Base-by-base conservation (phyloP, 75 land plant genomes). In the Isoetes taiwanensis region DNA sequence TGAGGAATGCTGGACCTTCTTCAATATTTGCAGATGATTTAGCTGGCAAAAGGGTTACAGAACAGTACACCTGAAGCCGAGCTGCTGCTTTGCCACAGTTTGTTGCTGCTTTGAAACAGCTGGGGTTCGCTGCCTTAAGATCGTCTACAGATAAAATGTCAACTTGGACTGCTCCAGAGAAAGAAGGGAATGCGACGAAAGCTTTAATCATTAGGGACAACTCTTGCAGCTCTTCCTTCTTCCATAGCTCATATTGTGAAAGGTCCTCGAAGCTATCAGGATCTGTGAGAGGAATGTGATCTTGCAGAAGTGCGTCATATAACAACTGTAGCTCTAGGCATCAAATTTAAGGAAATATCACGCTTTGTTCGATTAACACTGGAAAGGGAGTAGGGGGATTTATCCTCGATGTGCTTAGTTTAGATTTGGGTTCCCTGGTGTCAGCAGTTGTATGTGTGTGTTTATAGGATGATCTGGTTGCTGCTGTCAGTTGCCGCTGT, bases 251-350 rank as follows among this genome's bases (percentile, higher is more conserved):
- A 30, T 63, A 50, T 8, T 34, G 21, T 30, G 19, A 28, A 30
- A 27, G 62, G 26, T 63, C 65, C n/a, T 53, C 65, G 35, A 63
- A 63, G n/a, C n/a, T n/a, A n/a, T n/a, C n/a, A n/a, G n/a, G n/a
- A n/a, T n/a, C n/a, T n/a, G n/a, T n/a, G n/a, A n/a, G n/a, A n/a
- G n/a, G n/a, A n/a, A n/a, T n/a, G n/a, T n/a, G n/a, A n/a, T n/a
- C n/a, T n/a, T n/a, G n/a, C n/a, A n/a, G n/a, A n/a, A n/a, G n/a
- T n/a, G n/a, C n/a, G n/a, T n/a, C n/a, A n/a, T n/a, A n/a, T n/a
- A n/a, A n/a, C n/a, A n/a, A n/a, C n/a, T n/a, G n/a, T n/a, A n/a
- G n/a, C n/a, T n/a, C n/a, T n/a, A n/a, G n/a, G n/a, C n/a, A n/a
- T n/a, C n/a, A n/a, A n/a, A n/a, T n/a, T n/a, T n/a, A n/a, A n/a